These are phyloP conservation scores for Cutaneotrichosporon sp. DNA, from an alignment of 1,284 basidiomycete genomes.

Conservation along the genomic window DNA sequence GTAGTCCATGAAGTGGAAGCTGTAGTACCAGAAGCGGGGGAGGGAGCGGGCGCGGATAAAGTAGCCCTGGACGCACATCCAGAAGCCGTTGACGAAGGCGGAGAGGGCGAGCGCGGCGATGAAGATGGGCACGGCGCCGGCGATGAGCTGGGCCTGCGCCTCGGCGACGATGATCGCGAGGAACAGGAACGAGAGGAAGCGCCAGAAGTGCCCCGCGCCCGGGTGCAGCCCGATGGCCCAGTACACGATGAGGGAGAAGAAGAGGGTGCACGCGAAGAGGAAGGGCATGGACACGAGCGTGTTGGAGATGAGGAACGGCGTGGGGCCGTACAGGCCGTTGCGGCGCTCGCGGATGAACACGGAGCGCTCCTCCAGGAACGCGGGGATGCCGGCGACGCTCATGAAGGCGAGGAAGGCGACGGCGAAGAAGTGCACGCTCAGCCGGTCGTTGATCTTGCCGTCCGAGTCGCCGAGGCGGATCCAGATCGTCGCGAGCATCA, in stretches of 20 bases:
- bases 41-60: conserved; percentile 21
- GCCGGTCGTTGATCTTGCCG: conserved; percentile 48
- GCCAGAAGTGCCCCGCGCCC: conserved; percentile 56
- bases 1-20: conserved; percentile 49
- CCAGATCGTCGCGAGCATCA: conserved; percentile 65
- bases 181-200: conserved; percentile 62
- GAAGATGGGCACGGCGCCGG: conserved; percentile 62
- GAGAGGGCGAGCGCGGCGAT: conserved; percentile 63
- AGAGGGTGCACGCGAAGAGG: conserved; percentile 44
- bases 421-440: conserved; percentile 57
- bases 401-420: conserved; percentile 65
- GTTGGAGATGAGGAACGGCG: conserved; percentile 42
- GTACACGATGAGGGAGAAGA: conserved; percentile 39
- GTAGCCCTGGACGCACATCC: conserved; percentile 58
- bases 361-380: conserved; percentile 54
- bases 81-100: conserved; percentile 63
- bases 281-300: conserved; percentile 51
- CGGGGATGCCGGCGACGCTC: conserved; percentile 48
- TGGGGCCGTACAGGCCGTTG: conserved; percentile 35
- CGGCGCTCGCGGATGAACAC: conserved; percentile 51
- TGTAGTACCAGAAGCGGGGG: conserved; percentile 24
- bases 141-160: conserved; percentile 60
- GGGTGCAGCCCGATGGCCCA: conserved; percentile 29
- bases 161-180: conserved; percentile 63
- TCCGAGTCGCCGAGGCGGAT: conserved; percentile 56